These are phyloP conservation scores for Fraxinus americana DNA, from an alignment of 257 asterid species.

Conservation along the genomic window DNA sequence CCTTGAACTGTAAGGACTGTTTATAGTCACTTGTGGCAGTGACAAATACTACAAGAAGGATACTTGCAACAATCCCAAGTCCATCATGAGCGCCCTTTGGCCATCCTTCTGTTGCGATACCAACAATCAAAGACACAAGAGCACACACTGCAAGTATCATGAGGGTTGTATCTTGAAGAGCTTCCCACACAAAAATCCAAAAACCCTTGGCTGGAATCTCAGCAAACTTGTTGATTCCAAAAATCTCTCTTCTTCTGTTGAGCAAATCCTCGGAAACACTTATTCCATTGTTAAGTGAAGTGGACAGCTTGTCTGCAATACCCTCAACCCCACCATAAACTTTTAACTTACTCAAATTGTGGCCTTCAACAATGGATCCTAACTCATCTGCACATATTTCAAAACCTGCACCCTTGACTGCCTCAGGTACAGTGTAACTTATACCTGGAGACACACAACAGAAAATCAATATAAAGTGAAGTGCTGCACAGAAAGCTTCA, in stretches of 20 bases:
- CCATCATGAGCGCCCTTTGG: slow-evolving; percentile 94
- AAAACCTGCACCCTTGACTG: slow-evolving; percentile 70
- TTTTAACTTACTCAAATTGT: slow-evolving; percentile 61
- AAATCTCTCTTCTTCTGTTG: slow-evolving; percentile 50
- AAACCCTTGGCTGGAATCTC: slow-evolving; percentile 84
- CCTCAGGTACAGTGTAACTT: slow-evolving; percentile 66
- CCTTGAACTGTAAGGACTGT: slow-evolving; percentile 86
- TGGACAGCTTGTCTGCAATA: slow-evolving; percentile 58
- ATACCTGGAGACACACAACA: slow-evolving; percentile 51
- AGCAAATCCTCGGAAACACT: slow-evolving; percentile 53
- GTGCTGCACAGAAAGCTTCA: background rate
- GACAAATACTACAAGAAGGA: slow-evolving; percentile 82
- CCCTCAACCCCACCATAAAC: slow-evolving; percentile 80
- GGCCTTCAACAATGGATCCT: slow-evolving; percentile 79
- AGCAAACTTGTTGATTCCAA: slow-evolving; percentile 73
- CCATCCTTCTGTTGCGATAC: slow-evolving; percentile 93
- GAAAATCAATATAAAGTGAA: slow-evolving; percentile 19
- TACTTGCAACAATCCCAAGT: slow-evolving; percentile 88
- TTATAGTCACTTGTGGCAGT: slow-evolving; percentile 84
- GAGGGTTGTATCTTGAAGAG: slow-evolving; percentile 92
- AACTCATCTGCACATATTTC: slow-evolving; percentile 73
- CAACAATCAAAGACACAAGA: slow-evolving; percentile 70
- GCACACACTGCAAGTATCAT: slow-evolving; percentile 91
- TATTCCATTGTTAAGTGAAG: slow-evolving; percentile 59
- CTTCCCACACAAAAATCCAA: slow-evolving; percentile 91